A percentile compares a stretch with the other conserved stretches of the same genome.
Evolutionary conservation across 495 filamentous ascomycete genomes (phyloP).

Genomic region (Lasiosphaeria ovina): DNA sequence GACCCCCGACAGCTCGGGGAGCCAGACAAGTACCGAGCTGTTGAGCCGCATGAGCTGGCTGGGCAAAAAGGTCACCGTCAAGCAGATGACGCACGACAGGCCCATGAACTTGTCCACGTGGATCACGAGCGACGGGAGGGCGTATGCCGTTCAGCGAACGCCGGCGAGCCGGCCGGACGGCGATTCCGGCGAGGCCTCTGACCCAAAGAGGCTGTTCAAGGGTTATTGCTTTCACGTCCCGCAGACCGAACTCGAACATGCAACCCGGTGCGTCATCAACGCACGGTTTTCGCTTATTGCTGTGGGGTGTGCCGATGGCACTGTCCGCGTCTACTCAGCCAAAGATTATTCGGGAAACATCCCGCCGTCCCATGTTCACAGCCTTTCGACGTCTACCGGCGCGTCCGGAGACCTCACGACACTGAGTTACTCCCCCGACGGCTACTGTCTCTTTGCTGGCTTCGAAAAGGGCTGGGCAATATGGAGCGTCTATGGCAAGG

Average conservation of each 20-base stretch:
- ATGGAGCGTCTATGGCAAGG: constrained; percentile 96
- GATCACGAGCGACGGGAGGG: constrained; percentile 86
- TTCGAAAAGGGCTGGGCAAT: constrained; percentile 92
- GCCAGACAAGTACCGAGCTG: constrained; percentile 87
- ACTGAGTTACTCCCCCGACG: constrained; percentile 88
- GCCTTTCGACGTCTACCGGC: constrained; percentile 57
- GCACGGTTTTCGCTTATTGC: constrained; percentile 92
- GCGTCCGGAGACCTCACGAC: constrained; percentile 69
- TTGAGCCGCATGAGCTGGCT: constrained; percentile 84
- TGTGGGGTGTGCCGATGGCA: constrained; percentile 77
- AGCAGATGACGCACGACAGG: constrained; percentile 91
- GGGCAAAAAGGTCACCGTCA: constrained; percentile 69
- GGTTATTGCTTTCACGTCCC: constrained; percentile 90
- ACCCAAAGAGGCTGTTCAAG: constrained; percentile 69
- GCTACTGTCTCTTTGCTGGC: constrained; percentile 92
- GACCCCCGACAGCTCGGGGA: constrained; percentile 76
- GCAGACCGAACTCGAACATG: constrained; percentile 54
- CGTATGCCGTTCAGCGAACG: constrained; percentile 84
- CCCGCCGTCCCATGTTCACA: constrained; percentile 78
- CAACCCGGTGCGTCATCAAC: constrained; percentile 78
- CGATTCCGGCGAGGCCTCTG: constrained; percentile 29
- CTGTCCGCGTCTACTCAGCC: constrained; percentile 81
- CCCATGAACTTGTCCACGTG: constrained; percentile 96
- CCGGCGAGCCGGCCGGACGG: constrained; percentile 21
- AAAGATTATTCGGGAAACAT: constrained; percentile 93